Base-by-base conservation (phyloP, 257 asterid species). In the Vinca minor region DNA sequence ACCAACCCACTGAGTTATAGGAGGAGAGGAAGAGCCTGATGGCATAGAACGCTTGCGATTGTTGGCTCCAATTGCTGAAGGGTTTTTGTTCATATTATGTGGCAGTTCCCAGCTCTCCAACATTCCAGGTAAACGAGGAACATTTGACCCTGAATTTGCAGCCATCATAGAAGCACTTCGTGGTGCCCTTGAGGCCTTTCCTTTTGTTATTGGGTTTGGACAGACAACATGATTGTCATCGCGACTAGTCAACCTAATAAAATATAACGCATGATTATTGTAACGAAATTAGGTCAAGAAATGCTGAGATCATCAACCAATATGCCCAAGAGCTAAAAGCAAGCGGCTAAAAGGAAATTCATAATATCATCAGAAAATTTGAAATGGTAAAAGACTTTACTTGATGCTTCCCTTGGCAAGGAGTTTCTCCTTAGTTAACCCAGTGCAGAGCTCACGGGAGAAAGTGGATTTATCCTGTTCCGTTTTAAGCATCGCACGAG, bases 1-100 rank as follows among this genome's bases (percentile, higher is more conserved):
- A 71, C 99, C 97, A 73, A 47, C 87, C 99, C 99, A 93, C 64
- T 89, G 96, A 67, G 99, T 86, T 59, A 89, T 87, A 59, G 99
- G 96, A 17, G 97, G 95, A 58, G 99, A 90, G 49, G 92, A 78
- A 67, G 95, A 78, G 60, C 87, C 94, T 48, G 91, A 64, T 17
- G 97, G 82, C 74, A 83, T 46, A 56, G 95, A 66, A 71, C 95
- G 92, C 77, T 89, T 93, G 66, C 94, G 91, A 72, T 79, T 87
- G 79, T 80, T 85, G 45, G 73, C 79, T 70, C 95, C 97, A 78
- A 59, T 77, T 65, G 67, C 45, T 42, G 94, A 68, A 34, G 92
- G 76, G 62, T 55, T 81, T 74, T 84, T 93, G 69, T 68, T 81
- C 70, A 58, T 71, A 74, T 72, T 77, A 61, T 82, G 89, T 35